These are phyloP conservation scores for Nemania abortiva DNA, from an alignment of 2,329 filamentous ascomycete species.

Conservation along the genomic window DNA sequence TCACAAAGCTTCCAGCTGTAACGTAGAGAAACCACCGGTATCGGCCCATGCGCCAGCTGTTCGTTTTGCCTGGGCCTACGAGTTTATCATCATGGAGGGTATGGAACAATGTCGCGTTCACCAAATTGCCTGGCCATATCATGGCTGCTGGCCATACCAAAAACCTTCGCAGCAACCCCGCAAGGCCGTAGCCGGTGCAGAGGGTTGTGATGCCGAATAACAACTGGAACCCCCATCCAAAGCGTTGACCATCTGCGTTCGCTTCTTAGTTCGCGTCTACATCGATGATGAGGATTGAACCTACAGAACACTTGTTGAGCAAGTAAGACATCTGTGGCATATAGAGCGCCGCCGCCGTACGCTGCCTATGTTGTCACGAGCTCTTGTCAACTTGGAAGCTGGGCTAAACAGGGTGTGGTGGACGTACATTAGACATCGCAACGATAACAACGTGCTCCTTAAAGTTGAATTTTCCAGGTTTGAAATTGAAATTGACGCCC, in stretches of 20 bases:
- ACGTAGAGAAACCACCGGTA: constrained; percentile 69
- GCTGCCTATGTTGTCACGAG: constrained; percentile 58
- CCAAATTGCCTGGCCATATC: constrained; percentile 72
- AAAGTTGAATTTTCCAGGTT: constrained; percentile 55
- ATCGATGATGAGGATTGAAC: constrained; percentile 19
- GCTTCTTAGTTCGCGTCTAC: not conserved
- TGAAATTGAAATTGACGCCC: constrained; percentile 55
- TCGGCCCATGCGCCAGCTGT: constrained; percentile 70
- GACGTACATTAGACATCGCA: constrained; percentile 72
- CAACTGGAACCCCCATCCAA: constrained; percentile 70
- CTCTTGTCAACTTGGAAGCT: constrained; percentile 11
- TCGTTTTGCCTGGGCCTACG: constrained; percentile 63
- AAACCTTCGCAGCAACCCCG: constrained; percentile 69
- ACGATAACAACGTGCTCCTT: constrained; percentile 60
- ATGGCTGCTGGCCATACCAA: constrained; percentile 72
- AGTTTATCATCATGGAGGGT: constrained; percentile 71
- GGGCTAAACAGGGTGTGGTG: not conserved
- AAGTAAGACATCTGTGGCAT: constrained; percentile 65
- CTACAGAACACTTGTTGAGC: constrained; percentile 66
- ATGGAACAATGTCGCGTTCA: constrained; percentile 73
- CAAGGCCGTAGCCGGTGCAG: constrained; percentile 73
- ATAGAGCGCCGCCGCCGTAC: constrained; percentile 69
- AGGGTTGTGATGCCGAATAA: constrained; percentile 71
- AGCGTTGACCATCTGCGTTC: constrained; percentile 61
- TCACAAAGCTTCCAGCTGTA: constrained; percentile 58